A percentile compares a stretch with the other conserved stretches of the same genome.
Conservation (phyloP, 2,329 filamentous ascomycete genomes). For the Didymella sp. region DNA sequence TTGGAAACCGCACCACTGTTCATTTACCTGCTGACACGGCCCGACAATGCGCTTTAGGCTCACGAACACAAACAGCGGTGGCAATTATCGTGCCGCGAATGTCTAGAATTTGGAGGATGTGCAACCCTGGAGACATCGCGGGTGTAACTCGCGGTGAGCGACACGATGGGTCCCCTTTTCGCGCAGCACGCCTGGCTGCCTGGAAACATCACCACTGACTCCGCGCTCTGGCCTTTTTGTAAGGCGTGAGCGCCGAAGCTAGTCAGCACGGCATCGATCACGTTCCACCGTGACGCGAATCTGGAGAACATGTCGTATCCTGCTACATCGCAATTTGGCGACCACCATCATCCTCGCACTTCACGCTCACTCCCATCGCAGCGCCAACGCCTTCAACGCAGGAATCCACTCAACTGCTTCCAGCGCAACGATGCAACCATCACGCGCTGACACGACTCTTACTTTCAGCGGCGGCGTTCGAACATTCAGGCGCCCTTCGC, state of each 20-base stretch:
- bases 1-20: conserved; percentile 11
- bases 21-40: conserved; percentile 12
- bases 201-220: conserved; percentile 10
- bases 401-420: not conserved
- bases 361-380: not conserved
- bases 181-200: conserved; percentile 6
- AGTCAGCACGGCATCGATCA: conserved; percentile 17
- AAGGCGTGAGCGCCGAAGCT: conserved; percentile 10
- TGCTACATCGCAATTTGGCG: conserved; percentile 7
- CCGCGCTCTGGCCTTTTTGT: conserved; percentile 6
- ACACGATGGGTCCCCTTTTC: conserved; percentile 7
- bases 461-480: conserved; percentile 4
- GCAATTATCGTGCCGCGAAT: conserved; percentile 6
- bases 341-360: conserved; percentile 6
- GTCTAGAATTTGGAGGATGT: conserved; percentile 13
- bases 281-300: conserved; percentile 18
- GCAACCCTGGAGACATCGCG: not conserved
- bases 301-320: conserved; percentile 20
- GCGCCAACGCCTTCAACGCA: not conserved
- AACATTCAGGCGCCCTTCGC: conserved; percentile 10
- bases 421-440: conserved; percentile 3
- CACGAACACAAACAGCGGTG: not conserved
- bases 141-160: conserved; percentile 1
- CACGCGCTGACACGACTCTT: conserved; percentile 5
- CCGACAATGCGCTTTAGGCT: conserved; percentile 3